Conservation (phyloP, 139 green algal genomes). For the Chlamydomonas eustigma region DNA sequence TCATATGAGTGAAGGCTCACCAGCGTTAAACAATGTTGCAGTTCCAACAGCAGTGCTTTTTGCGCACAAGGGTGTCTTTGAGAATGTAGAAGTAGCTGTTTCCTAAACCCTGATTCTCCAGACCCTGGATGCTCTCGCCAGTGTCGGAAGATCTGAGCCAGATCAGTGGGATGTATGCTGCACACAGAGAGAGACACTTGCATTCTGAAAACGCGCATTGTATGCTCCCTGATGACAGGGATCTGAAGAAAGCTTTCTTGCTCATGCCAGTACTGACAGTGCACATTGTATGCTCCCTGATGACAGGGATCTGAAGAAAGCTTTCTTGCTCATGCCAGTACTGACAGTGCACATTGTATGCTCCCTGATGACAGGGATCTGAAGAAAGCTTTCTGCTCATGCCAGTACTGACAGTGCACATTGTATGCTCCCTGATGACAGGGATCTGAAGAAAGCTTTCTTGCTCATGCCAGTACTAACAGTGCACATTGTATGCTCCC, state of each 20-base stretch:
- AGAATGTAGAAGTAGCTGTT: too few species aligned
- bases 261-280: slow-evolving; percentile 28
- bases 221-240: slow-evolving; percentile 15
- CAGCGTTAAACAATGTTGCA: too few species aligned
- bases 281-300: neutral
- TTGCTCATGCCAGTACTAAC: slow-evolving; percentile 26
- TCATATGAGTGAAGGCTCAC: too few species aligned
- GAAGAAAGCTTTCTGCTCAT: slow-evolving; percentile 28
- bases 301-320: slow-evolving; percentile 33
- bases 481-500: slow-evolving; percentile 13
- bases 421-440: neutral
- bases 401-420: slow-evolving; percentile 4
- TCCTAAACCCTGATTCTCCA: too few species aligned
- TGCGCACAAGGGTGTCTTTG: too few species aligned
- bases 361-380: slow-evolving; percentile 21
- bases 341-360: neutral
- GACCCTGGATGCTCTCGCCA: too few species aligned
- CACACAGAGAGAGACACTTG: too few species aligned
- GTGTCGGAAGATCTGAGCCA: too few species aligned
- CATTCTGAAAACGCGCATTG: too few species aligned
- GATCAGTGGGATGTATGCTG: too few species aligned
- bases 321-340: slow-evolving; percentile 25
- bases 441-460: slow-evolving; percentile 33
- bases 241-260: slow-evolving; percentile 34
- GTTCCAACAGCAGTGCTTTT: too few species aligned